Evolutionary conservation across 2,329 filamentous ascomycete species (phyloP).

Genomic region (Bertia moriformis): DNA sequence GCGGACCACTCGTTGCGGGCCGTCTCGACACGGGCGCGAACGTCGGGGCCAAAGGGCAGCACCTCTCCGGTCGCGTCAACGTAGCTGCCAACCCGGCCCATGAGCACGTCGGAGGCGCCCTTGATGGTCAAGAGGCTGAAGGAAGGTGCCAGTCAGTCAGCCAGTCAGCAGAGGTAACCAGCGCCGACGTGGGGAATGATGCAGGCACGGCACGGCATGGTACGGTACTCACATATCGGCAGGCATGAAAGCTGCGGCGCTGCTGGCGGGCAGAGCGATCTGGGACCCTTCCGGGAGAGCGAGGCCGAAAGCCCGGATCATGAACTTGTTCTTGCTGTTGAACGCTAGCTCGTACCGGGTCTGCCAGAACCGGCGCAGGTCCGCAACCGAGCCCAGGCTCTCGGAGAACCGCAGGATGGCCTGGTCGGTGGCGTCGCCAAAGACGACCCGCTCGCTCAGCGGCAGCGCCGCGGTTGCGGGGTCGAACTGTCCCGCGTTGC

Average conservation of each 20-base stretch:
- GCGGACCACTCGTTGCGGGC: slow-evolving; percentile 57
- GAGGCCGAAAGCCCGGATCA: slow-evolving; percentile 32
- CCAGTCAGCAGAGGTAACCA: background rate
- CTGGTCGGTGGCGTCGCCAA: slow-evolving; percentile 65
- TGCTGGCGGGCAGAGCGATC: too few relatives aligned
- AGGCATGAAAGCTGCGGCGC: too few relatives aligned
- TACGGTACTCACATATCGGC: too few relatives aligned
- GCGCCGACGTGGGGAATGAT: too few relatives aligned
- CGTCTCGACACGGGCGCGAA: slow-evolving; percentile 30
- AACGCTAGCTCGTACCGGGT: slow-evolving; percentile 57
- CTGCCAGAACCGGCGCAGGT: slow-evolving; percentile 47
- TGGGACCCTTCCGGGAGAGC: background rate
- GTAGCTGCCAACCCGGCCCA: slow-evolving; percentile 44
- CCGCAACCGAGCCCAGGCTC: slow-evolving; percentile 39
- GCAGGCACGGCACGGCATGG: too few relatives aligned
- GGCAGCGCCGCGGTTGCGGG: slow-evolving; percentile 43
- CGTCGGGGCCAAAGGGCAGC: slow-evolving; percentile 28
- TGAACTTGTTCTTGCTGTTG: slow-evolving; percentile 75
- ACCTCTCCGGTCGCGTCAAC: slow-evolving; percentile 38
- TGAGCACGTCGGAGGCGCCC: slow-evolving; percentile 61
- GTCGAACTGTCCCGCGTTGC: slow-evolving; percentile 66
- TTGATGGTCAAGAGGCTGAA: slow-evolving; percentile 56
- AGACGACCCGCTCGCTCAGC: slow-evolving; percentile 45
- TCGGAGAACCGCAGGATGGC: slow-evolving; percentile 62
- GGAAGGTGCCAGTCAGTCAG: background rate